A percentile compares a stretch with the other conserved stretches of the same genome.
Conservation (phyloP, 768 basidiomycete genomes). For the Russula compacta region DNA sequence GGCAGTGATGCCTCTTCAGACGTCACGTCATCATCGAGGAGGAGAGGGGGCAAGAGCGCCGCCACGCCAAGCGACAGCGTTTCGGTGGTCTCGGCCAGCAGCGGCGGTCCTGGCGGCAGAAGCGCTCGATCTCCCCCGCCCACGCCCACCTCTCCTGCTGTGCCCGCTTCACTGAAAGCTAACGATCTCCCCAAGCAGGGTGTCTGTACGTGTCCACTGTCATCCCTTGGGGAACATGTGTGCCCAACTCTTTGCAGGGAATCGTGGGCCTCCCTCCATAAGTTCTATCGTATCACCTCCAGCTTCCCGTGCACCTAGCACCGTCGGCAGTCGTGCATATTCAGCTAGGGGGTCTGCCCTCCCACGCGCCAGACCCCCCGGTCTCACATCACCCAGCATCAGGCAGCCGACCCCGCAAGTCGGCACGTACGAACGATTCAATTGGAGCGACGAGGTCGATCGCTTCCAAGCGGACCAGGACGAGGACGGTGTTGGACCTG, state of each 20-base stretch:
- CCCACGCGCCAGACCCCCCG: not conserved
- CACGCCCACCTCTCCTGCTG: not conserved
- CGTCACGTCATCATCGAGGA: not conserved
- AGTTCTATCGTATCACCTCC: not conserved
- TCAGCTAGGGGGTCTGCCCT: not conserved
- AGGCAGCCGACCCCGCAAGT: not conserved
- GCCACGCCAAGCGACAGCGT: not conserved
- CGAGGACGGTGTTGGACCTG: not conserved
- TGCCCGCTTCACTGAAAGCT: not conserved
- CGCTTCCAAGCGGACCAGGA: not conserved
- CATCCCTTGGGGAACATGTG: not conserved
- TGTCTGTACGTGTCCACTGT: not conserved
- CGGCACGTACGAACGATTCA: not conserved
- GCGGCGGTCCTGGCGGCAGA: not conserved
- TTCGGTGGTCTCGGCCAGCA: not conserved
- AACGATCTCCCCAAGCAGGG: not conserved
- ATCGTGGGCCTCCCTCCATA: not conserved
- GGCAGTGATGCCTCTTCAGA: not conserved
- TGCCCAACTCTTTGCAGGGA: not conserved
- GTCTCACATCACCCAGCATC: not conserved
- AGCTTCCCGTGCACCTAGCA: not conserved
- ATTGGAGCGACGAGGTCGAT: conserved; percentile 10
- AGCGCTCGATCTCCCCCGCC: not conserved
- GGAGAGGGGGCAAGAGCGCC: not conserved
- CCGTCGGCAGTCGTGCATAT: not conserved